A percentile compares a stretch with the other conserved stretches of the same genome.
These are phyloP conservation scores for Crepidotus variabilis DNA, from an alignment of 768 basidiomycete genomes.

Conservation along the genomic window DNA sequence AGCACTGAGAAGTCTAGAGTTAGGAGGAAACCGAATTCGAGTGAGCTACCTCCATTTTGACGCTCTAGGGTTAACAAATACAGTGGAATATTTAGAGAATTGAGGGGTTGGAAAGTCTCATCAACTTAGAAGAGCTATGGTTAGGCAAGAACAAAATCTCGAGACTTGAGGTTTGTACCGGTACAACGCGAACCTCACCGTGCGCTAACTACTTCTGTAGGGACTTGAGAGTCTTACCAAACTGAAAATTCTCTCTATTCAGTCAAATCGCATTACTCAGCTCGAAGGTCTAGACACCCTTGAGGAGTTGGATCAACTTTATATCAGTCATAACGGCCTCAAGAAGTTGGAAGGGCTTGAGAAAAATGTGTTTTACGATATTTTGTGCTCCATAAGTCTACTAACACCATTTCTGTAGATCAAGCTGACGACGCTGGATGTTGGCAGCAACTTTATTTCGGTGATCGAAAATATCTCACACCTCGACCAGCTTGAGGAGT, in stretches of 20 bases:
- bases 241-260: constrained; percentile 83
- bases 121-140: constrained; percentile 91
- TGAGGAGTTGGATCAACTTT: constrained; percentile 78
- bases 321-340: constrained; percentile 93
- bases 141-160: constrained; percentile 97
- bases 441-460: constrained; percentile 81
- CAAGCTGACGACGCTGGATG: constrained; percentile 81
- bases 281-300: constrained; percentile 78
- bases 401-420: constrained; percentile 24
- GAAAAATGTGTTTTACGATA: constrained; percentile 57
- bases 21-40: constrained; percentile 91
- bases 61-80: neutral
- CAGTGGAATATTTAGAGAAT: constrained; percentile 55
- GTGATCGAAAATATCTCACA: constrained; percentile 82
- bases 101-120: constrained; percentile 76
- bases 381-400: neutral
- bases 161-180: constrained; percentile 66
- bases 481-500: constrained; percentile 74
- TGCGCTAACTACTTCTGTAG: constrained; percentile 22
- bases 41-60: constrained; percentile 39
- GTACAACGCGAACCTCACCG: neutral
- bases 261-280: constrained; percentile 90
- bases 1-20: constrained; percentile 77
- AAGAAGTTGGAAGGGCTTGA: constrained; percentile 81
- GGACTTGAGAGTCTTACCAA: constrained; percentile 71